A percentile compares a stretch with the other conserved stretches of the same genome.
Evolutionary conservation across 192 early-diverging fungal genomes (phyloP).

Genomic region (Rhizophagus clarus): DNA sequence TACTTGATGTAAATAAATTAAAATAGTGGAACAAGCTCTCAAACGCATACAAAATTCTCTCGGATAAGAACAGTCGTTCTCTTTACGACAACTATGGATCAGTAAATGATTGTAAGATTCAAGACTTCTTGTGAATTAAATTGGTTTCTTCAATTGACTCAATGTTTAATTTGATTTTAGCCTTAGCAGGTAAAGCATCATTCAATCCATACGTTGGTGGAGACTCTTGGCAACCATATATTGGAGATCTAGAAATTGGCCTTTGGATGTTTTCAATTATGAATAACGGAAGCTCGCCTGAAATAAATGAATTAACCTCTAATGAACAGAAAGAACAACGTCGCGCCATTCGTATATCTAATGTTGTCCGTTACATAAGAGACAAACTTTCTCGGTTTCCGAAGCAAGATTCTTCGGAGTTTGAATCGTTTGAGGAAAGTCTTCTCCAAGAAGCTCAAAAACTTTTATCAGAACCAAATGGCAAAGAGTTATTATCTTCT

Average conservation of each 20-base stretch:
- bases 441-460: slow-evolving; percentile 7
- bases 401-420: not conserved
- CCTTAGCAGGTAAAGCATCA: slow-evolving; percentile 1
- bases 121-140: slow-evolving; percentile 9
- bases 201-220: not conserved
- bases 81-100: slow-evolving; percentile 4
- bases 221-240: slow-evolving; percentile 8
- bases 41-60: slow-evolving; percentile 1
- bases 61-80: not conserved
- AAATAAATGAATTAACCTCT: not conserved
- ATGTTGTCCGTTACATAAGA: not conserved
- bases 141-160: not conserved
- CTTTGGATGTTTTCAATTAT: not conserved
- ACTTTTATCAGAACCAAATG: not conserved
- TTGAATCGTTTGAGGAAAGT: not conserved
- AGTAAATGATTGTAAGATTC: not conserved
- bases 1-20: not conserved
- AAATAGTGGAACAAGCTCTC: not conserved
- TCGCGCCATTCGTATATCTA: not conserved
- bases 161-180: not conserved
- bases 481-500: not conserved
- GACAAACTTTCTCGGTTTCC: slow-evolving; percentile 7
- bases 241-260: slow-evolving; percentile 12
- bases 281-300: not conserved
- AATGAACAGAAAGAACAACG: not conserved